phyloP scores from a whole-genome alignment of 1,284 basidiomycete species.

The Volvariella surrecta region DNA sequence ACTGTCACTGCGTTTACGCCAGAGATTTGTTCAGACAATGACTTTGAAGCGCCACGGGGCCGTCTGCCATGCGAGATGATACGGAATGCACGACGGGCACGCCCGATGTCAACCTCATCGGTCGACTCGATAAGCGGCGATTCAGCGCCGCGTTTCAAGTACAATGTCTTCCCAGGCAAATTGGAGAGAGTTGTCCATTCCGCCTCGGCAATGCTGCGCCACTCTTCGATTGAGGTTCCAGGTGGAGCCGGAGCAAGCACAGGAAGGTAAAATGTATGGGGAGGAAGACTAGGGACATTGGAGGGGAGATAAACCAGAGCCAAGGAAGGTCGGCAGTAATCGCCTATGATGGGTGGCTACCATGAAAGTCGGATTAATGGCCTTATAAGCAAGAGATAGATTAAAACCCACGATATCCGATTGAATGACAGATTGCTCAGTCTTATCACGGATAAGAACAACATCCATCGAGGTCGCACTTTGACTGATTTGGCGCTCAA shows the following conservation, averaged over 20 bases:
- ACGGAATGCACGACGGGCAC: constrained; percentile 38
- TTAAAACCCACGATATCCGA: constrained; percentile 38
- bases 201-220: constrained; percentile 30
- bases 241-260: constrained; percentile 36
- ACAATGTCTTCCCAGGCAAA: constrained; percentile 31
- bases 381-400: constrained; percentile 23
- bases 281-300: constrained; percentile 29
- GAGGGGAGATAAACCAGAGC: constrained; percentile 59
- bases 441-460: constrained; percentile 48
- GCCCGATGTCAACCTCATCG: constrained; percentile 30
- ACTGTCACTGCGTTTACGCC: constrained; percentile 52
- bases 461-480: constrained; percentile 22
- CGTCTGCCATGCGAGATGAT: constrained; percentile 29
- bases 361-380: constrained; percentile 29
- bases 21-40: constrained; percentile 29
- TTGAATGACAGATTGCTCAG: constrained; percentile 22
- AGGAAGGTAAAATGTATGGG: constrained; percentile 54
- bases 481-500: constrained; percentile 18
- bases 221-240: constrained; percentile 16
- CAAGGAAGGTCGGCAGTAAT: constrained; percentile 41
- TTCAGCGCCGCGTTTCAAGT: constrained; percentile 22
- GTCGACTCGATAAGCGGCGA: constrained; percentile 38
- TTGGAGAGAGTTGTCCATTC: constrained; percentile 41
- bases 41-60: constrained; percentile 19
- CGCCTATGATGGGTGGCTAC: constrained; percentile 32